Evolutionary conservation across 176 grass and related monocot species (phyloP).

Genomic region (Ensete ventricosum): DNA sequence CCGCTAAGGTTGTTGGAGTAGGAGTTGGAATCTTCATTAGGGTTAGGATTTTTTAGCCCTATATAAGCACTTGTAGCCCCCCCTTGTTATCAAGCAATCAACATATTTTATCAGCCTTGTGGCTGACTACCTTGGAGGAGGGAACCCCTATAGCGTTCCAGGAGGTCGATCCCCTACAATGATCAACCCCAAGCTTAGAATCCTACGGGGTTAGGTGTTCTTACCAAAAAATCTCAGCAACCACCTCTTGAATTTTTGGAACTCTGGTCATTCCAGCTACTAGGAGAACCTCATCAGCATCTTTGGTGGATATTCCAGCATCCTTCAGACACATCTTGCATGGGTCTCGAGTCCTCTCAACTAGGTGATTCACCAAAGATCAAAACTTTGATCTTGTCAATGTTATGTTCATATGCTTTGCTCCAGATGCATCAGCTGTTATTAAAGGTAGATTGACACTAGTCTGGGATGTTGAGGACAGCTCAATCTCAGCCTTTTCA

Average conservation of each 20-base stretch:
- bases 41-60: no score
- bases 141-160: no score
- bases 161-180: no score
- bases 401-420: constrained; percentile 40
- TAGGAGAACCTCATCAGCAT: constrained; percentile 43
- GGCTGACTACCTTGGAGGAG: no score
- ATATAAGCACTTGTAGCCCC: no score
- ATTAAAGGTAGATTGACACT: constrained; percentile 41
- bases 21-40: no score
- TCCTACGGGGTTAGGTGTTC: no score
- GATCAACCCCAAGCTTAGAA: no score
- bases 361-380: constrained; percentile 22
- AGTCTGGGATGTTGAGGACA: constrained; percentile 38
- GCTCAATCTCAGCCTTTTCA: constrained; percentile 43
- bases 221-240: constrained; percentile 40
- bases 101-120: no score
- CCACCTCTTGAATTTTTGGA: constrained; percentile 31
- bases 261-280: constrained; percentile 46
- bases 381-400: constrained; percentile 43
- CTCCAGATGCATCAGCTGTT: constrained; percentile 37
- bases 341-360: constrained; percentile 36
- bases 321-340: constrained; percentile 47
- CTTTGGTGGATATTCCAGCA: constrained; percentile 29
- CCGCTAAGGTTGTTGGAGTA: no score
- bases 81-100: no score